Evolutionary conservation across 2,329 filamentous ascomycete genomes (phyloP).

Genomic region (Colletotrichum eleusines): DNA sequence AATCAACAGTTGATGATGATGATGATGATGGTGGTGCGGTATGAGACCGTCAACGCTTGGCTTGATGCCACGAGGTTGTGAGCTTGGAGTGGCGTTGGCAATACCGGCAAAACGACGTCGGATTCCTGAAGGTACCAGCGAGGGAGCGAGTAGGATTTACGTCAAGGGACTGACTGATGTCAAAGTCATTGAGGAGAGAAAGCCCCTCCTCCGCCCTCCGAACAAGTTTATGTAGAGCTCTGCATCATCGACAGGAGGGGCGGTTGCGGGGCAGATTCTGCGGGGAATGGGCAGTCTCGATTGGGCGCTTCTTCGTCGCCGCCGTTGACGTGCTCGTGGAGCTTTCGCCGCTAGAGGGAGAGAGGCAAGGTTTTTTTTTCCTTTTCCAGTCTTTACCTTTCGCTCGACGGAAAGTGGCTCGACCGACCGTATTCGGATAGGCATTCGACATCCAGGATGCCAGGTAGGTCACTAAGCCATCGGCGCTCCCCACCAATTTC

Average conservation of each 20-base stretch:
- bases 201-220: neutral
- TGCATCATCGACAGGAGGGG: constrained; percentile 19
- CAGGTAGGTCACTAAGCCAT: neutral
- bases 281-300: constrained; percentile 4
- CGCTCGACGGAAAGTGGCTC: neutral
- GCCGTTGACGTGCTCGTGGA: constrained; percentile 15
- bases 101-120: neutral
- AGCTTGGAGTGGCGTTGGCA: neutral
- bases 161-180: neutral
- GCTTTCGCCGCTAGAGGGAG: neutral
- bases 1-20: too few relatives aligned
- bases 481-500: neutral
- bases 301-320: constrained; percentile 12
- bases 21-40: too few relatives aligned
- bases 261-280: constrained; percentile 13
- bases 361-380: neutral
- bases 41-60: neutral
- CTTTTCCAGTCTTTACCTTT: neutral
- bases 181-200: neutral
- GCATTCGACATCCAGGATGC: neutral
- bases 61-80: neutral
- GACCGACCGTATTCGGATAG: neutral
- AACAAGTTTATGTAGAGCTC: constrained; percentile 11
- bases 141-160: neutral
- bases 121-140: neutral